Conservation (phyloP, 2,329 filamentous ascomycete species). For the Ceratocystis smalleyi region DNA sequence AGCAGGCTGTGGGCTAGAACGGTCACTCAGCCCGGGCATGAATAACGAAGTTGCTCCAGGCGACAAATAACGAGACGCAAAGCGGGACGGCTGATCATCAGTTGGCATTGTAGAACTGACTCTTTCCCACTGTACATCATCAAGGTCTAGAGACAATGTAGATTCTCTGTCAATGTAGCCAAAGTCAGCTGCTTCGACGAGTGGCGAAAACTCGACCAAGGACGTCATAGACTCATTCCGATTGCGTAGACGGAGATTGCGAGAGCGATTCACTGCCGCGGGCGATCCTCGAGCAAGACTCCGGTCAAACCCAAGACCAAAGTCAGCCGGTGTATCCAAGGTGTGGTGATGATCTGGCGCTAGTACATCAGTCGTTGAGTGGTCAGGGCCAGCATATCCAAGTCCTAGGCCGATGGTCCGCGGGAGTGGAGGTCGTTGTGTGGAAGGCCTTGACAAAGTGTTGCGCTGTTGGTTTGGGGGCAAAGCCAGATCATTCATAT, state of each 20-base stretch:
- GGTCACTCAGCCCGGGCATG: background rate
- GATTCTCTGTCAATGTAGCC: background rate
- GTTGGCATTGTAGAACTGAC: background rate
- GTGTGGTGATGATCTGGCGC: background rate
- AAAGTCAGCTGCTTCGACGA: background rate
- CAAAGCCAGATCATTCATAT: background rate
- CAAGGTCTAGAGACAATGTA: slow-evolving; percentile 1
- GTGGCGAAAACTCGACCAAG: background rate
- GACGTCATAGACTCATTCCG: background rate
- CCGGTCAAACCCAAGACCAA: background rate
- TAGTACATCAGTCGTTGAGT: background rate
- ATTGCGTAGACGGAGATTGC: background rate
- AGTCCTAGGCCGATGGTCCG: background rate
- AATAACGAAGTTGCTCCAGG: background rate
- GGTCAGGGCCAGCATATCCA: background rate
- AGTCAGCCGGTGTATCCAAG: background rate
- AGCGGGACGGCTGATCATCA: background rate
- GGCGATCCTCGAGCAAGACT: background rate
- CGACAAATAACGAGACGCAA: too few relatives aligned
- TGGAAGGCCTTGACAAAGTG: too few relatives aligned
- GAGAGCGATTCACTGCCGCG: background rate
- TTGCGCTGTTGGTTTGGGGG: background rate
- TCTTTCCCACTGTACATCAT: background rate
- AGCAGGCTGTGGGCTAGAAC: background rate
- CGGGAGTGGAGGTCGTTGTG: background rate